Evolutionary conservation across 1,284 basidiomycete genomes (phyloP).

Genomic region (Takashimella tepidaria): DNA sequence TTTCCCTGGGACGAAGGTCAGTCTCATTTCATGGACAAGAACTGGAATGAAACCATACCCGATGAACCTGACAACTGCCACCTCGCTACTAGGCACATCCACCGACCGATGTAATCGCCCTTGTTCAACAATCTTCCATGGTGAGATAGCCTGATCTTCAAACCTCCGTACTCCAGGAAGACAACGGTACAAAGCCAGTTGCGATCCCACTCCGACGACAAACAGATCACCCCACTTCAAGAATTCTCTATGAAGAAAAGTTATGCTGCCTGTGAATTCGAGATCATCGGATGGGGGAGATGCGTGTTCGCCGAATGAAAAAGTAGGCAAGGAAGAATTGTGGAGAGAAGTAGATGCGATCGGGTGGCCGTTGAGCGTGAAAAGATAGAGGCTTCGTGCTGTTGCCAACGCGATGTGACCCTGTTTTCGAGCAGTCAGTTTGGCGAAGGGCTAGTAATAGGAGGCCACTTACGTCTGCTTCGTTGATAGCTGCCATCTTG

Average conservation of each 20-base stretch:
- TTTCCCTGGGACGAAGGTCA: slow-evolving; percentile 27
- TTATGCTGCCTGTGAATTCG: slow-evolving; percentile 40
- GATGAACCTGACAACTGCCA: slow-evolving; percentile 39
- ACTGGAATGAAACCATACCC: no score
- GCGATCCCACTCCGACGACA: slow-evolving; percentile 35
- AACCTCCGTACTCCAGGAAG: slow-evolving; percentile 27
- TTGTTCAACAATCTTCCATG: slow-evolving; percentile 41
- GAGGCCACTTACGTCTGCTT: slow-evolving; percentile 63
- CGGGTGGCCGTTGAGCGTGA: slow-evolving; percentile 46
- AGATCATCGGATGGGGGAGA: neutral
- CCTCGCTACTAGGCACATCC: slow-evolving; percentile 17
- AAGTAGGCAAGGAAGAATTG: slow-evolving; percentile 6
- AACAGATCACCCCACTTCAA: slow-evolving; percentile 36
- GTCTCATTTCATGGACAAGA: no score
- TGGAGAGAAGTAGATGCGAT: slow-evolving; percentile 36
- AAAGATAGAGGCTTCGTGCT: slow-evolving; percentile 36
- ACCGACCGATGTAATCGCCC: slow-evolving; percentile 33
- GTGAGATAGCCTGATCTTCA: slow-evolving; percentile 28
- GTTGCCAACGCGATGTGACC: slow-evolving; percentile 44
- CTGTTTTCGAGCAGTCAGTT: slow-evolving; percentile 13
- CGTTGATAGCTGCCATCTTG: slow-evolving; percentile 70
- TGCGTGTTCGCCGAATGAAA: slow-evolving; percentile 10
- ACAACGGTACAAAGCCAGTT: slow-evolving; percentile 35
- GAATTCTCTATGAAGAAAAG: slow-evolving; percentile 44
- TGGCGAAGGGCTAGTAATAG: neutral